Percentiles rank a stretch among this genome's conserved stretches.
Evolutionary conservation across 2,329 filamentous ascomycete species (phyloP).

Genomic region (Sporothrix curviconia): DNA sequence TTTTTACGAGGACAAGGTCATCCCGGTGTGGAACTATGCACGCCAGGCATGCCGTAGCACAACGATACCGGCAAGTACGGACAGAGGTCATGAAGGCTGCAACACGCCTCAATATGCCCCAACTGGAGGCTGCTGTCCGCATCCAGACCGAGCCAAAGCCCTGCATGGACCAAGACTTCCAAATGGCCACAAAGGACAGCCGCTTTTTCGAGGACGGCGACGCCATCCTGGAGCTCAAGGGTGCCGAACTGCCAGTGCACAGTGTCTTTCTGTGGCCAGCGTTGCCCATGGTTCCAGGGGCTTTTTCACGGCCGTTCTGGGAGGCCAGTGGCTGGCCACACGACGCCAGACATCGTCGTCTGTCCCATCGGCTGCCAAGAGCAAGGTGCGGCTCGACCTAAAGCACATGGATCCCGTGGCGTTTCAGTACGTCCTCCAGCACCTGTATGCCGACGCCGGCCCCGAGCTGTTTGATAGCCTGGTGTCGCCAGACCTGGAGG

Average conservation of each 20-base stretch:
- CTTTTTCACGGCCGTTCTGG: slow-evolving; percentile 83
- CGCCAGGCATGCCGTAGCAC: slow-evolving; percentile 59
- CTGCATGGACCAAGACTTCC: slow-evolving; percentile 64
- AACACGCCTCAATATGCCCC: slow-evolving; percentile 59
- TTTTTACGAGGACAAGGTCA: slow-evolving; percentile 68
- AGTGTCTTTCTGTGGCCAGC: slow-evolving; percentile 70
- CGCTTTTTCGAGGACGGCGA: slow-evolving; percentile 75
- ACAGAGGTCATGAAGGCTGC: slow-evolving; percentile 70
- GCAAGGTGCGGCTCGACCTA: slow-evolving; percentile 65
- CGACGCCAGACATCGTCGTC: slow-evolving; percentile 44
- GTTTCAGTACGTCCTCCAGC: slow-evolving; percentile 71
- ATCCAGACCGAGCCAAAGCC: slow-evolving; percentile 61
- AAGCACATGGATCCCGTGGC: slow-evolving; percentile 68
- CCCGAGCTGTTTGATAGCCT: slow-evolving; percentile 75
- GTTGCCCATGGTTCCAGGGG: slow-evolving; percentile 88
- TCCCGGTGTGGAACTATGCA: slow-evolving; percentile 83
- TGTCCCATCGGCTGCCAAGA: slow-evolving; percentile 24
- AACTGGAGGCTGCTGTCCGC: slow-evolving; percentile 70
- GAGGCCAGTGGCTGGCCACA: slow-evolving; percentile 74
- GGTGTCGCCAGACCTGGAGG: slow-evolving; percentile 64
- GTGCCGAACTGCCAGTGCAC: slow-evolving; percentile 65
- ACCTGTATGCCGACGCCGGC: slow-evolving; percentile 79
- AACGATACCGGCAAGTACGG: slow-evolving; percentile 72
- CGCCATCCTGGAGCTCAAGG: slow-evolving; percentile 69
- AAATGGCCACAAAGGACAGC: slow-evolving; percentile 59